Base-by-base conservation (phyloP, 78 protist species). In the Protostelium mycophagum region DNA sequence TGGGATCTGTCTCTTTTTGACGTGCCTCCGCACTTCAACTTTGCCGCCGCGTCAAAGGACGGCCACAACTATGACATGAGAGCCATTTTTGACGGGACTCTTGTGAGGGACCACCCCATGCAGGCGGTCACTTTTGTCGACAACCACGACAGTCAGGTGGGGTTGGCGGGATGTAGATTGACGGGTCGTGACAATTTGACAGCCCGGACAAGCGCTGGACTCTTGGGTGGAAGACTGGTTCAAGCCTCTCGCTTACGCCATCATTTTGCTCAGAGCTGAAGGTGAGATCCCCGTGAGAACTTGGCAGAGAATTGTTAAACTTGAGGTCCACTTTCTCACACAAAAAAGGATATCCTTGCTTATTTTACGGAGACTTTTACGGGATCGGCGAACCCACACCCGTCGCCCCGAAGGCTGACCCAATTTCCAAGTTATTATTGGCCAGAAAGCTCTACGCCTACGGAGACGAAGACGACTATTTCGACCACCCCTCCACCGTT, bases 181-280 rank as follows among this genome's bases (percentile, higher is more conserved):
- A 16, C 16, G 73, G 16, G n/a, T n/a, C n/a, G 31, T 51, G 73
- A 51, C 73, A 5, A 25, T 25, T 51, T 5, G 16, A 51, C 16
- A 51, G 73, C 73, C 90, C 88, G 34, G 38, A 88, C 90, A 88
- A 39, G 90, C 36, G 5, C 88, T 88, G 28, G 90, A 88, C 38
- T 88, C 90, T 10, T 39, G 38, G 34, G 90, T 88, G 34, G 34
- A 36, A 16, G 37, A 39, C 0, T 88, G 90, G 90, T 88, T 88
- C 88, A 88, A 88, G 83, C 90, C 90, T 5, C 16, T 88, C 29
- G 90, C 90, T 36, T 88, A 88, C 35, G 86, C 90, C 36, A 39
- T 88, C 37, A 88, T 84, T n/a, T 63, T 88, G 88, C 83, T 88
- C 39, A 88, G 90, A 16, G 28, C 36, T 23, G 89, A 84, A n/a